Evolutionary conservation across 225 moss, liverwort and hornwort genomes (phyloP), one percentile per base, ranked within the genome.

Genomic region (Bryoerythrophyllum caledonicum): DNA sequence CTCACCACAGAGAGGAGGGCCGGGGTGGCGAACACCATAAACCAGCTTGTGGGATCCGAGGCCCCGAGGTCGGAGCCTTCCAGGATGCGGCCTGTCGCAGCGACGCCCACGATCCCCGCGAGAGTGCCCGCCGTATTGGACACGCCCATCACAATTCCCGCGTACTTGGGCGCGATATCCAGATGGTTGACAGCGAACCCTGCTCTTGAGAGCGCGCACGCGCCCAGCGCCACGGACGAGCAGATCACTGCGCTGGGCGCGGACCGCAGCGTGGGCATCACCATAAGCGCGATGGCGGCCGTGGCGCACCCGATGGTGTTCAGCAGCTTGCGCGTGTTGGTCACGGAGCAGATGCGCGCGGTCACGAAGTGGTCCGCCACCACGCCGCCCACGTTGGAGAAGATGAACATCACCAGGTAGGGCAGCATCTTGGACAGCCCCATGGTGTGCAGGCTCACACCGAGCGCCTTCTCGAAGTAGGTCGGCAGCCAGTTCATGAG

Each of bases 401-500:
- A 94, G 10, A 97, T 84, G 63, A 97, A 97, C 97, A 97, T 97
- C 43, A 97, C 92, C 44, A 99, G 85, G 72, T 99, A 99, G 1
- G 97, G 97, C 9, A 99, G 82, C 76, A 91, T 94, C 72, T 94
- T 99, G 0, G 94, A 89, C 82, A 91, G 79, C 5, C 97, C 97
- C 94, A 99, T 86, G 64, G 78, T 86, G 63, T 90, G 91, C 17
- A 99, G 86, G 72, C 94, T 94, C 28, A 93, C 85, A 12, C 85
- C 80, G 78, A 99, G 63, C 0, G 90, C 91, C 52, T 94, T 93
- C 64, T 99, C 92, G 74, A 99, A 99, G 78, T 94, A 99, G 3
- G 97, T 99, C 46, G 97, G 97, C 11, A 99, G 82, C 97, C 97
- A 99, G 56, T 99, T 99, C 97, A 99, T 99, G 35, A 94, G 83